Conservation (phyloP, 1,139 yeast genomes). For the Hansenula anomala region DNA sequence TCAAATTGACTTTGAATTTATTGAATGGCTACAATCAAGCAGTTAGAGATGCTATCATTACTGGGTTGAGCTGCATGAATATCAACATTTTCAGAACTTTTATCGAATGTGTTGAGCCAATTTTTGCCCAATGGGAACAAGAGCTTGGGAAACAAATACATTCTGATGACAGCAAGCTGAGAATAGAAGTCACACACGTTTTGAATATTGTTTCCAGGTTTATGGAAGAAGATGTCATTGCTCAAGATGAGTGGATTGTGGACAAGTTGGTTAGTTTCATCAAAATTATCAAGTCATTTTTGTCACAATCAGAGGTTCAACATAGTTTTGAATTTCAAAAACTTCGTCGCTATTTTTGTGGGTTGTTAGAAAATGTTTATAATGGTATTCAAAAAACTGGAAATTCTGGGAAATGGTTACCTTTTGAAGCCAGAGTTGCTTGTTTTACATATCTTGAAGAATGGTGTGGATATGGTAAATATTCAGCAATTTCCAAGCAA, state of each 20-base stretch:
- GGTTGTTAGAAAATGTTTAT: conserved; percentile 66
- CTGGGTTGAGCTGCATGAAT: conserved; percentile 86
- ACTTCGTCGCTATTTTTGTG: conserved; percentile 76
- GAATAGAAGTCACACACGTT: conserved; percentile 78
- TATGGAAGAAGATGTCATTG: conserved; percentile 44
- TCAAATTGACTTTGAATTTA: conserved; percentile 81
- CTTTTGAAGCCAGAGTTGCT: conserved; percentile 81
- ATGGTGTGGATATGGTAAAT: conserved; percentile 91
- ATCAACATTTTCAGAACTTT: conserved; percentile 83
- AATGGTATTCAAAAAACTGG: conserved; percentile 39
- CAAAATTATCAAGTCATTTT: conserved; percentile 58
- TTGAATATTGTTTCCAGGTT: conserved; percentile 69
- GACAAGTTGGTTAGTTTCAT: conserved; percentile 60
- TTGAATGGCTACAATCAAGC: conserved; percentile 66
- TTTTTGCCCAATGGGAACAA: conserved; percentile 55
- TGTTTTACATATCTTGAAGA: conserved; percentile 80
- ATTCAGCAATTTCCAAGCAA: conserved; percentile 54
- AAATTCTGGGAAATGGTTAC: conserved; percentile 52
- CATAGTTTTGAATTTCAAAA: conserved; percentile 68
- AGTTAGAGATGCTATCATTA: conserved; percentile 79
- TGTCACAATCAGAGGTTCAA: conserved; percentile 58
- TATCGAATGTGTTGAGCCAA: conserved; percentile 69
- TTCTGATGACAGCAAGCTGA: conserved; percentile 44
- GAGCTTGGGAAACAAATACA: conserved; percentile 24
- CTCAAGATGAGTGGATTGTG: conserved; percentile 66